Percentiles rank a stretch among this genome's conserved stretches.
Conservation (phyloP, 2,329 filamentous ascomycete species). For the Hypoxylon rubiginosum region DNA sequence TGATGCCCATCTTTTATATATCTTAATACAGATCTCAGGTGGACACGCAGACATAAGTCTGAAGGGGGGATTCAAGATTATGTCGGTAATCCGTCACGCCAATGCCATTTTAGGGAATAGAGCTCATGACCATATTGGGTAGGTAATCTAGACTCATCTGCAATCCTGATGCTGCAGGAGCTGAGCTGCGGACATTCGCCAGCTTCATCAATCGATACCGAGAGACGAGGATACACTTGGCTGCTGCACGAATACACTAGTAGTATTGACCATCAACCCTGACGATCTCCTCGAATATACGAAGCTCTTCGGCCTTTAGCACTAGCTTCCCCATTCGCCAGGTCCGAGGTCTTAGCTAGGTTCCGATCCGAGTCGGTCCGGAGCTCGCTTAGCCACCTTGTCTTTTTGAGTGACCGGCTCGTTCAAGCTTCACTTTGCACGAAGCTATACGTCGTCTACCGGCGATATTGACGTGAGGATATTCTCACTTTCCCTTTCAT, state of each 20-base stretch:
- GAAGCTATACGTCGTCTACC: not conserved
- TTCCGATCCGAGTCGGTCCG: conserved; percentile 24
- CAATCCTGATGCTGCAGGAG: not conserved
- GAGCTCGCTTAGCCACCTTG: conserved; percentile 9
- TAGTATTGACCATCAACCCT: not conserved
- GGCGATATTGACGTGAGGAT: not conserved
- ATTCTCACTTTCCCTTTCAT: not conserved
- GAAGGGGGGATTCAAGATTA: not conserved
- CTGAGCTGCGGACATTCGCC: not conserved
- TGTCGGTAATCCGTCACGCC: not conserved
- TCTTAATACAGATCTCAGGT: not conserved
- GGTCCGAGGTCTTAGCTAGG: conserved; percentile 19
- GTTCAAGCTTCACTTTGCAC: not conserved
- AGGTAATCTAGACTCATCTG: not conserved
- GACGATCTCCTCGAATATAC: conserved; percentile 19
- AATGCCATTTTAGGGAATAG: not conserved
- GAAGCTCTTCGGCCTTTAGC: conserved; percentile 16
- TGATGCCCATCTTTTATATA: not conserved
- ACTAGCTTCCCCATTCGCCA: conserved; percentile 13
- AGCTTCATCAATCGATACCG: not conserved
- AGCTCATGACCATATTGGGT: not conserved
- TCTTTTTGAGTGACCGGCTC: conserved; percentile 5
- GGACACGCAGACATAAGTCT: conserved; percentile 2
- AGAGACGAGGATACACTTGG: not conserved
- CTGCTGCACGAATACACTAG: not conserved